A percentile compares a stretch with the other conserved stretches of the same genome.
Conservation (phyloP, 768 basidiomycete genomes). For the Trametes meyenii region DNA sequence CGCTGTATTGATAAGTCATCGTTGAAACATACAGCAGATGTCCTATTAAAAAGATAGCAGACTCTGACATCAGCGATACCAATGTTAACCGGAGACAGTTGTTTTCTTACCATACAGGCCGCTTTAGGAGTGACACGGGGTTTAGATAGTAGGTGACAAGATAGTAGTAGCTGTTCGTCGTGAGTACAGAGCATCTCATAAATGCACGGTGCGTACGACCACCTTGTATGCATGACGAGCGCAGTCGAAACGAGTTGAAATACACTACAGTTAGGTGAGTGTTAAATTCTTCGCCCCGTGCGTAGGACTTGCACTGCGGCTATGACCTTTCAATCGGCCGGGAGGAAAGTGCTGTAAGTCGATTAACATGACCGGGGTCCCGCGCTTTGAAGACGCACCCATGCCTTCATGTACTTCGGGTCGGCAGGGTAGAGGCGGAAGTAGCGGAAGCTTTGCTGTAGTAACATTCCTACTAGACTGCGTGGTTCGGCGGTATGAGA, state of each 20-base stretch:
- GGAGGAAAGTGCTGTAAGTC: neutral
- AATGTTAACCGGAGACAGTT: too few species aligned
- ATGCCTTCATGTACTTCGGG: neutral
- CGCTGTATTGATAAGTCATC: too few species aligned
- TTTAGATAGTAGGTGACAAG: slow-evolving; percentile 3
- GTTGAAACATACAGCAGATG: too few species aligned
- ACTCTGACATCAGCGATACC: too few species aligned
- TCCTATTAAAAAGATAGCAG: too few species aligned
- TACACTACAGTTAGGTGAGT: neutral
- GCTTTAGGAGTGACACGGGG: neutral
- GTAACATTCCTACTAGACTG: neutral
- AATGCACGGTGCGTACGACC: too few species aligned
- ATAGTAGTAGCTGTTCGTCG: neutral
- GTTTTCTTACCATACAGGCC: neutral
- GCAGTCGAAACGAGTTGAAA: neutral
- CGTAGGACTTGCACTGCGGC: neutral
- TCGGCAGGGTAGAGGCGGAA: slow-evolving; percentile 1
- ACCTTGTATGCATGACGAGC: neutral
- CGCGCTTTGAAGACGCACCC: neutral
- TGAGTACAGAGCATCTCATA: neutral
- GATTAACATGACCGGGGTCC: neutral
- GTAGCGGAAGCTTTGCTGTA: slow-evolving; percentile 2
- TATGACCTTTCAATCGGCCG: neutral
- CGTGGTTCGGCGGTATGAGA: neutral
- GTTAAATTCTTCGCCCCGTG: too few species aligned